Percentiles rank a stretch among this genome's conserved stretches.
These are phyloP conservation scores for Telopea speciosissima DNA, from an alignment of 177 flowering plant species.

Conservation along the genomic window DNA sequence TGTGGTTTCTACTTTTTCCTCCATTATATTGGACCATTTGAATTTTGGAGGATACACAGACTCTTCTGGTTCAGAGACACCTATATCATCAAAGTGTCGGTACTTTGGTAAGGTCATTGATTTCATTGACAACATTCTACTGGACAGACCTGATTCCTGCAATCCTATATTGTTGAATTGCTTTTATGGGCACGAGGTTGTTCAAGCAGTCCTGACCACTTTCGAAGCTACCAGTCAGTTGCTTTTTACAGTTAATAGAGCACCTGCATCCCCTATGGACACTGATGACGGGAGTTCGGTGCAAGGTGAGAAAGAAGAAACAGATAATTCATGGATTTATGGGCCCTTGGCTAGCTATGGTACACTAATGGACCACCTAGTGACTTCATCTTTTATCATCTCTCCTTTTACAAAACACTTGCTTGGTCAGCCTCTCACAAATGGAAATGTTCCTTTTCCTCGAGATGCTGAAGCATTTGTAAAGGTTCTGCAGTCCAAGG, in stretches of 20 bases:
- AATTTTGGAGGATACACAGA: conserved; percentile 59
- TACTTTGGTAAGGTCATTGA: conserved; percentile 89
- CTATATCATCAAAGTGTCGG: conserved; percentile 83
- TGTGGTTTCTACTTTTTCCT: conserved; percentile 67
- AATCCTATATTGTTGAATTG: conserved; percentile 78
- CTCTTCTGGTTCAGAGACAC: conserved; percentile 53
- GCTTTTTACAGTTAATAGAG: conserved; percentile 64
- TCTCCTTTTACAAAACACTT: conserved; percentile 80
- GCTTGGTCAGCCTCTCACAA: conserved; percentile 63
- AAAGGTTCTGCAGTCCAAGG: conserved; percentile 85
- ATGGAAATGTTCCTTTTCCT: conserved; percentile 63
- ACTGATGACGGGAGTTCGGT: conserved; percentile 64
- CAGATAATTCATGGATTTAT: conserved; percentile 77
- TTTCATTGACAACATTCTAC: conserved; percentile 65
- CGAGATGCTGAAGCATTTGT: conserved; percentile 91
- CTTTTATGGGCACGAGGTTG: conserved; percentile 76
- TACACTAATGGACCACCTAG: conserved; percentile 91
- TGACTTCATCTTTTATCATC: conserved; percentile 72
- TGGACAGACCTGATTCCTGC: conserved; percentile 85
- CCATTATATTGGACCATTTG: conserved; percentile 61
- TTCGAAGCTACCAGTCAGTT: conserved; percentile 97
- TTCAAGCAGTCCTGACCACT: conserved; percentile 80
- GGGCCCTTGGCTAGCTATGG: conserved; percentile 86
- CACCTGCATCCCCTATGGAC: conserved; percentile 90
- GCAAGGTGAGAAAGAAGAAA: conserved; percentile 52